Percentiles rank a stretch among this genome's conserved stretches.
These are phyloP conservation scores for Cinnamomum chago DNA, from an alignment of 164 flowering plant species.

Conservation along the genomic window DNA sequence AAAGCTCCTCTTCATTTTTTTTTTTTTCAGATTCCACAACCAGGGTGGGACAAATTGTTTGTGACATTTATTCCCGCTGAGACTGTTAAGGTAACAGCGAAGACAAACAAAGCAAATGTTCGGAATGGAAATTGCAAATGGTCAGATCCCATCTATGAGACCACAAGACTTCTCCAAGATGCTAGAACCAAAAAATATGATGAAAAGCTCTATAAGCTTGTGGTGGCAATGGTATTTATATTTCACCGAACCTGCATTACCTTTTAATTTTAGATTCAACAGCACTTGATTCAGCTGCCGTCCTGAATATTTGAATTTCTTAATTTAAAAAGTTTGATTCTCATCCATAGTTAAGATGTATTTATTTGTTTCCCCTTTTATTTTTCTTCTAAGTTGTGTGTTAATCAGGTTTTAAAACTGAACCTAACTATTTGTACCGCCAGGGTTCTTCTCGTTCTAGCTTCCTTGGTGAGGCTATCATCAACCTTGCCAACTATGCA, in stretches of 20 bases:
- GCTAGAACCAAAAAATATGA: constrained; percentile 71
- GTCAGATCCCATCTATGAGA: constrained; percentile 98
- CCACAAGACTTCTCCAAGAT: constrained; percentile 91
- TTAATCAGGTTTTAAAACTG: neutral
- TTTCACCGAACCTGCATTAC: constrained; percentile 2
- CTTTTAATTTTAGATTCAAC: neutral
- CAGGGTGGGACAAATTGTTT: constrained; percentile 94
- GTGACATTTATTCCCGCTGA: constrained; percentile 86
- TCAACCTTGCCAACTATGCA: constrained; percentile 91
- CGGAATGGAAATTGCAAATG: constrained; percentile 96
- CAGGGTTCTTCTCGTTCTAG: constrained; percentile 94
- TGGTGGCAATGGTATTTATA: constrained; percentile 76
- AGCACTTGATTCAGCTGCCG: neutral
- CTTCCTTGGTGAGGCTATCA: constrained; percentile 78
- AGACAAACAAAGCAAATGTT: constrained; percentile 89
- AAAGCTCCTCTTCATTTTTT: constrained; percentile 6
- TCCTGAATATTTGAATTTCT: neutral
- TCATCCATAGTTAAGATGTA: neutral
- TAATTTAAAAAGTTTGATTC: neutral
- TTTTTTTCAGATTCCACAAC: constrained; percentile 68
- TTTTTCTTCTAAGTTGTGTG: constrained; percentile 3
- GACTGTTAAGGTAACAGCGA: constrained; percentile 77
- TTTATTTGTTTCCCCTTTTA: constrained; percentile 1
- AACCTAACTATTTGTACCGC: constrained; percentile 7
- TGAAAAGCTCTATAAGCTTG: constrained; percentile 80